These are phyloP conservation scores for Tulasnella sp. DNA, from an alignment of 768 basidiomycete species.

Conservation along the genomic window DNA sequence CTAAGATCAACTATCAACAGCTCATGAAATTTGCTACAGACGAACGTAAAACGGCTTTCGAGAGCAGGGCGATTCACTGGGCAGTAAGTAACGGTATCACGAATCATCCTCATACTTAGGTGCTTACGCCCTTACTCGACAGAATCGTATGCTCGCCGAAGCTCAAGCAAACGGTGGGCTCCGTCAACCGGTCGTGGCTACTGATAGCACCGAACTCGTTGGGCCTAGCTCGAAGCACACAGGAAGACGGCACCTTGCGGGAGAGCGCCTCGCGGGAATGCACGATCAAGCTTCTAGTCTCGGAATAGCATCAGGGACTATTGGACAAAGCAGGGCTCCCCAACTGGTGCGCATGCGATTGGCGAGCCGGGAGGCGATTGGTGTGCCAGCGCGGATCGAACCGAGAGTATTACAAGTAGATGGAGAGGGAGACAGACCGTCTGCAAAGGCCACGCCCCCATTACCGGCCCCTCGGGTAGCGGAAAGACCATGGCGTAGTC, in stretches of 20 bases:
- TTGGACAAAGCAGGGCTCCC: constrained; percentile 1
- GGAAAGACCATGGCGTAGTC: constrained; percentile 6
- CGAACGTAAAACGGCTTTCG: constrained; percentile 39
- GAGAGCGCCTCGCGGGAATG: constrained; percentile 17
- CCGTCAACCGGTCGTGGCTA: background rate
- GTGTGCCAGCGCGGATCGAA: too few relatives aligned
- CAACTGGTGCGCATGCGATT: background rate
- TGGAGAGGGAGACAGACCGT: background rate
- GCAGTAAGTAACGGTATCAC: constrained; percentile 38
- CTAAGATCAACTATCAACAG: constrained; percentile 68
- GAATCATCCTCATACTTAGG: constrained; percentile 7
- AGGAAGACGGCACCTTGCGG: constrained; percentile 14
- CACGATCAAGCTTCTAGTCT: constrained; percentile 10
- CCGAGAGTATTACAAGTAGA: too few relatives aligned
- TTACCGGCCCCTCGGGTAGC: background rate
- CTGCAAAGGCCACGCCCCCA: background rate
- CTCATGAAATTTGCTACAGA: constrained; percentile 48
- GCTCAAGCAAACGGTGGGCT: constrained; percentile 42
- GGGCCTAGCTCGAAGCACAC: constrained; percentile 2
- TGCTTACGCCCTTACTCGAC: constrained; percentile 18
- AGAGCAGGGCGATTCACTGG: constrained; percentile 49
- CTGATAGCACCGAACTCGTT: background rate
- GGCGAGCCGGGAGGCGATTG: too few relatives aligned
- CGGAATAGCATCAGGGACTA: constrained; percentile 8
- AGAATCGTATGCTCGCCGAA: constrained; percentile 62